These are phyloP conservation scores for Botrytis fabae DNA, from an alignment of 2,329 filamentous ascomycete species.

Conservation along the genomic window DNA sequence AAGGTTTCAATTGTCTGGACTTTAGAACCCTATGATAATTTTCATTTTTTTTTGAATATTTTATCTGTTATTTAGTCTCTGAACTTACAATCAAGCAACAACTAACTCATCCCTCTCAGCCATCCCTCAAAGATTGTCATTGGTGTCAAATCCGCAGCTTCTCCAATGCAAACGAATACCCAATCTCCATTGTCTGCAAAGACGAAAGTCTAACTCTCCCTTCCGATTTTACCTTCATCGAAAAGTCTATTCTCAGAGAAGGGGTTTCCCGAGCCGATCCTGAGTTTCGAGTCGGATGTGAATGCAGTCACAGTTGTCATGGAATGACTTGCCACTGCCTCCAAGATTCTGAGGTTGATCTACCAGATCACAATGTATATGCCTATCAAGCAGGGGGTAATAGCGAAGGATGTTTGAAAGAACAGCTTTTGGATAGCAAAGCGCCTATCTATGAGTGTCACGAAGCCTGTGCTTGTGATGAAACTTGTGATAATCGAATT, in stretches of 20 bases:
- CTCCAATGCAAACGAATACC: slow-evolving; percentile 48
- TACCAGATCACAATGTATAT: slow-evolving; percentile 38
- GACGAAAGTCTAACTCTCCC: slow-evolving; percentile 58
- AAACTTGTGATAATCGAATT: slow-evolving; percentile 69
- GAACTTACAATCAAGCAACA: background rate
- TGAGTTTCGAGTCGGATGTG: slow-evolving; percentile 68
- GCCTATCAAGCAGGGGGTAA: slow-evolving; percentile 54
- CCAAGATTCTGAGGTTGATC: slow-evolving; percentile 51
- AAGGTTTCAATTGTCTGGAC: background rate
- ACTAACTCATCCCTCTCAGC: slow-evolving; percentile 14
- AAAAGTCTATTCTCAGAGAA: slow-evolving; percentile 57
- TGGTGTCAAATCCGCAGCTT: slow-evolving; percentile 59
- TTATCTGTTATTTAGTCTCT: background rate
- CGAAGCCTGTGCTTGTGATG: slow-evolving; percentile 63
- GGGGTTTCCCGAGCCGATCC: slow-evolving; percentile 61
- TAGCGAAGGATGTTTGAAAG: slow-evolving; percentile 54
- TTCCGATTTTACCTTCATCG: slow-evolving; percentile 67
- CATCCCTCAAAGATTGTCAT: slow-evolving; percentile 22
- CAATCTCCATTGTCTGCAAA: slow-evolving; percentile 65
- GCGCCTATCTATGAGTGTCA: slow-evolving; percentile 81
- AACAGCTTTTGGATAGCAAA: slow-evolving; percentile 53
- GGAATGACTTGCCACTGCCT: slow-evolving; percentile 69
- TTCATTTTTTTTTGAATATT: background rate
- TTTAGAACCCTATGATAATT: background rate
- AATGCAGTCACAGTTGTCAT: slow-evolving; percentile 65